Base-by-base conservation (phyloP, 2,329 filamentous ascomycete species). In the Diplodia mutila region DNA sequence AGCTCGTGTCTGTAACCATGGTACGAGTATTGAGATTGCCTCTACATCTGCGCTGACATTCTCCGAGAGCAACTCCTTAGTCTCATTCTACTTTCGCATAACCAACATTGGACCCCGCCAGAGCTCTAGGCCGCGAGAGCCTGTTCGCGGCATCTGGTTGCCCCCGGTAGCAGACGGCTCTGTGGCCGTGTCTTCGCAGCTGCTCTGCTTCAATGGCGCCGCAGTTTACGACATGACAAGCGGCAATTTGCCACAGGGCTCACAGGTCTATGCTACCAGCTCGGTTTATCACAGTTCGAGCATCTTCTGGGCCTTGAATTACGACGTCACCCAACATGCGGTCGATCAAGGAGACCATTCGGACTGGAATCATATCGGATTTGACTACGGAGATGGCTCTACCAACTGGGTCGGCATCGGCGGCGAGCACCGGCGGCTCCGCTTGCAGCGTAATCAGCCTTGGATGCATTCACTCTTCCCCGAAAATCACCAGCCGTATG, bases 251-350 rank as follows among this genome's bases (percentile, higher is more conserved):
- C 48, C 55, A 25, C 18, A 53, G 12, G 37, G 48, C 23, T 32
- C 34, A 2, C 12, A 67, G 11, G 34, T 37, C 7, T 67, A 32
- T 25, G 21, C 34, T 5, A 48, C 55, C 2, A 46, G 49, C 25
- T 67, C 65, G 9, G 37, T 67, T 1, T 67, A 61, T 16, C 34
- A 67, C 37, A 34, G 55, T 25, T 49, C 42, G 3, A 34, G 48
- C 49, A 42, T 4, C 4, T 67, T 67, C 34, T 67, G 65, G 65
- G 65, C 65, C 23, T 37, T 67, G 8, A 34, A 59, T 9, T 67
- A 67, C 55, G 48, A 67, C 21, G 65, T 23, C 4, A 52, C 57
- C 11, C 21, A 48, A 6, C 14, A 27, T 16, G 6, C 25, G 0
- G 65, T 67, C 37, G 48, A 48, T 12, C 7, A 32, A n/a, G 52